phyloP scores from a whole-genome alignment of 2,329 filamentous ascomycete species.

The Diaporthe velutina region DNA sequence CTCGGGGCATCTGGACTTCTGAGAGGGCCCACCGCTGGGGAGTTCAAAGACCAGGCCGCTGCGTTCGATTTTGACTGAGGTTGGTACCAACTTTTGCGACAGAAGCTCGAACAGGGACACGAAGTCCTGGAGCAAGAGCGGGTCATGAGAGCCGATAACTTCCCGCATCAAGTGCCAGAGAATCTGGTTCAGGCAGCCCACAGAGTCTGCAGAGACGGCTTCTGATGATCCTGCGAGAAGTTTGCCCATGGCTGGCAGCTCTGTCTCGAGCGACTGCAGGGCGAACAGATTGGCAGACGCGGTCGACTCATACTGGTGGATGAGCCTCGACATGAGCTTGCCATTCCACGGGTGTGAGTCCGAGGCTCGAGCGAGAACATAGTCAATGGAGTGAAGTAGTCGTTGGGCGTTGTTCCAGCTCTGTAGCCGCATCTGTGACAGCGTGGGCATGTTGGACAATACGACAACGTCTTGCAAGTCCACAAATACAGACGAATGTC shows the following conservation, averaged over 20 bases:
- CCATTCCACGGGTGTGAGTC: slow-evolving; percentile 60
- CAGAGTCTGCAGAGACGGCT: slow-evolving; percentile 63
- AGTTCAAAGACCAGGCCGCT: slow-evolving; percentile 45
- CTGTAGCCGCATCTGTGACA: slow-evolving; percentile 58
- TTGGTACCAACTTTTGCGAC: slow-evolving; percentile 34
- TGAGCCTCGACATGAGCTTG: slow-evolving; percentile 63
- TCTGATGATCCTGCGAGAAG: slow-evolving; percentile 64
- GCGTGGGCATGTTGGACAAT: slow-evolving; percentile 60
- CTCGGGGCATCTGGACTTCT: slow-evolving; percentile 40
- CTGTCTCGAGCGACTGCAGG: slow-evolving; percentile 73
- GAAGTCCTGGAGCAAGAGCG: slow-evolving; percentile 48
- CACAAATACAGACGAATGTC: slow-evolving; percentile 41
- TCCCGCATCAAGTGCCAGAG: slow-evolving; percentile 61
- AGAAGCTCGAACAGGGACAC: slow-evolving; percentile 43
- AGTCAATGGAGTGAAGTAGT: slow-evolving; percentile 62
- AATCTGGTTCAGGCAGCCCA: slow-evolving; percentile 61
- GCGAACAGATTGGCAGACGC: slow-evolving; percentile 69
- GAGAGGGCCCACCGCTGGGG: slow-evolving; percentile 45
- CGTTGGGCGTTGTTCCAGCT: slow-evolving; percentile 53
- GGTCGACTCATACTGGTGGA: slow-evolving; percentile 67
- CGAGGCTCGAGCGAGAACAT: slow-evolving; percentile 52
- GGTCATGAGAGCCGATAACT: slow-evolving; percentile 55
- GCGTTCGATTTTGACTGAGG: slow-evolving; percentile 42
- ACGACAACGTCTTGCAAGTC: slow-evolving; percentile 58
- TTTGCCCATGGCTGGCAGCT: slow-evolving; percentile 72